Base-by-base conservation (phyloP, 768 basidiomycete genomes). In the Lentinula sp. region DNA sequence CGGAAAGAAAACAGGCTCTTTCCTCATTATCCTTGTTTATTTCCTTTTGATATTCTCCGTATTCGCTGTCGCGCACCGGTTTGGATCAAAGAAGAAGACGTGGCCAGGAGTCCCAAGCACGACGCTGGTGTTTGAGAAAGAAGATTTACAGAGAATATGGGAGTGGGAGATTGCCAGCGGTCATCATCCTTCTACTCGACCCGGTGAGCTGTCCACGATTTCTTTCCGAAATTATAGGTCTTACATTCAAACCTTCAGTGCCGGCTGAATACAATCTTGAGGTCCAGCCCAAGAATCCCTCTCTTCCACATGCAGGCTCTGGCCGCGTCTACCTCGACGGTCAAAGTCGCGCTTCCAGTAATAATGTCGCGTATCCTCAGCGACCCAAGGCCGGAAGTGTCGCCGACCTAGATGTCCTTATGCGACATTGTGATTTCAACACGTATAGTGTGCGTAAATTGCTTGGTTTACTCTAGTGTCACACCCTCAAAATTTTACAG, bases 391-490 rank as follows among this genome's bases (percentile, higher is more conserved):
- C 89, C 0, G 93, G 93, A 15, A 89, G 91, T 60, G 82, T 95
- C 21, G 82, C 93, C 9, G 97, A 99, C 72, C 74, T 99, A 64
- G 97, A 99, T 73, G 76, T 82, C n/a, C 79, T 98, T 4, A 89
- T 95, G 89, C 88, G 94, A 43, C 85, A 95, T 66, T 99, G 97
- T 71, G 93, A 96, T 74, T 97, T 95, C 70, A 84, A 85, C n/a
- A 80, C 84, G 63, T 80, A 84, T 66, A 91, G 92, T 79, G 92
- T 89, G 57, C 45, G 73, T 63, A 32, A 23, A 13, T 28, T 59
- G 28, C 51, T 31, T 16, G 43, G 55, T 31, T 31, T 21, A 5
- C 7, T 23, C n/a, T 40, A 51, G 9, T 37, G 52, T 54, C 32
- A 39, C 34, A 59, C 61, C 57, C 64, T 59, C 58, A 57, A 49